A percentile compares a stretch with the other conserved stretches of the same genome.
Evolutionary conservation across 768 basidiomycete species (phyloP).

Genomic region (Boletus rex-veris): DNA sequence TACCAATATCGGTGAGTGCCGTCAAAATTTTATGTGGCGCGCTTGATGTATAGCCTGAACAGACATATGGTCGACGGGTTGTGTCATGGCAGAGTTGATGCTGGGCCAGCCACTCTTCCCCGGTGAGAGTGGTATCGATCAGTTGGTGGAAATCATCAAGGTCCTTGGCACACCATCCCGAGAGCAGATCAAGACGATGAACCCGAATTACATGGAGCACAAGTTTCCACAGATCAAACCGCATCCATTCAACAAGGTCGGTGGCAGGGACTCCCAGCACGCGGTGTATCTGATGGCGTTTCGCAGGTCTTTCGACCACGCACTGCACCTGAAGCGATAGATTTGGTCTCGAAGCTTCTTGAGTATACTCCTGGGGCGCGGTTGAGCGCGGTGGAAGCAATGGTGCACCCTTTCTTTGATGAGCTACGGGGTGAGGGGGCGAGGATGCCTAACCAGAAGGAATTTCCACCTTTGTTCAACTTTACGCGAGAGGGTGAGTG

Average conservation of each 20-base stretch:
- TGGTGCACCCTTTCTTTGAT: conserved; percentile 97
- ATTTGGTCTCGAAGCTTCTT: conserved; percentile 88
- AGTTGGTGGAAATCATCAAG: conserved; percentile 99
- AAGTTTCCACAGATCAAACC: conserved; percentile 99
- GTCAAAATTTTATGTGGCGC: neutral
- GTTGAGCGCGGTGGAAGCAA: conserved; percentile 83
- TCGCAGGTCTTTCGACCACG: conserved; percentile 94
- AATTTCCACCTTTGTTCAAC: conserved; percentile 91
- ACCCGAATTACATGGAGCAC: conserved; percentile 99
- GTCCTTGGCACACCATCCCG: conserved; percentile 96
- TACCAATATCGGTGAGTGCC: conserved; percentile 87
- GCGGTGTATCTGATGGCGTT: conserved; percentile 13
- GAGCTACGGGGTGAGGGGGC: conserved; percentile 88
- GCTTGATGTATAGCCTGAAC: conserved; percentile 8
- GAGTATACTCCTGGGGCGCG: conserved; percentile 98
- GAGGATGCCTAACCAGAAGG: conserved; percentile 95
- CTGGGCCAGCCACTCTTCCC: conserved; percentile 98
- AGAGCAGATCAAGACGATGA: conserved; percentile 99
- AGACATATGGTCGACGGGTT: conserved; percentile 99
- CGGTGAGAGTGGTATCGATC: conserved; percentile 98
- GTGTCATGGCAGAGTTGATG: conserved; percentile 99
- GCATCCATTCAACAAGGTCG: conserved; percentile 96
- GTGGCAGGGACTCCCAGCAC: conserved; percentile 3
- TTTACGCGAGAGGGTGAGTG: conserved; percentile 91
- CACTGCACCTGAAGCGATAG: conserved; percentile 93